phyloP scores from a whole-genome alignment of 148 eudicot genomes.

The Vaccinium vitisidaea region DNA sequence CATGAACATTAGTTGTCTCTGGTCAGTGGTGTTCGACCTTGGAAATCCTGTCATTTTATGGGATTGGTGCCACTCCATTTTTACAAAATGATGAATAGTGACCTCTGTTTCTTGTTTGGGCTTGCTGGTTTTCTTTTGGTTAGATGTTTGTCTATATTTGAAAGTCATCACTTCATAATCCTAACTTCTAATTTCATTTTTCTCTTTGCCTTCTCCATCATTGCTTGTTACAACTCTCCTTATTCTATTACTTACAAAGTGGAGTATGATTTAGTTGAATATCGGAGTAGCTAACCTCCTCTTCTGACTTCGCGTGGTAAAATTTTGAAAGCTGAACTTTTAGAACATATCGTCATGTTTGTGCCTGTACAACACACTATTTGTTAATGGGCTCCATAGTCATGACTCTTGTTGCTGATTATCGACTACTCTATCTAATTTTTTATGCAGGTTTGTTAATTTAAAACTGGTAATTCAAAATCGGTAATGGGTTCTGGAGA shows the following conservation, averaged over 20 bases:
- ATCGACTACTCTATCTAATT: neutral
- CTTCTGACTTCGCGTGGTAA: neutral
- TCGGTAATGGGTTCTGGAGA: slow-evolving; percentile 72
- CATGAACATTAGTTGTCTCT: neutral
- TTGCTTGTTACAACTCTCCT: neutral
- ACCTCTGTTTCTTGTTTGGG: neutral
- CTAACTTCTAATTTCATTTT: neutral
- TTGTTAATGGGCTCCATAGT: neutral
- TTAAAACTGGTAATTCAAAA: slow-evolving; percentile 19
- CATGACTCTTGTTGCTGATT: neutral
- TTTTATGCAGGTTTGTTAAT: slow-evolving; percentile 17
- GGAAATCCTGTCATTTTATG: neutral
- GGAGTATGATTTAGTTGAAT: neutral
- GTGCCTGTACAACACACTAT: neutral
- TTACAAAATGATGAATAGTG: neutral
- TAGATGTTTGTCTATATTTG: neutral
- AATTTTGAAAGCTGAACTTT: neutral
- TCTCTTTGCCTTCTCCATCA: neutral
- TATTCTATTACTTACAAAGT: neutral
- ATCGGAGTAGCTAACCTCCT: neutral
- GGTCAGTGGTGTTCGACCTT: neutral
- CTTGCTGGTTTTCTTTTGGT: neutral
- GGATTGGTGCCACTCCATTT: neutral
- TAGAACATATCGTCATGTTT: neutral
- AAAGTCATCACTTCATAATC: neutral